phyloP scores from a whole-genome alignment of 257 asterid species.

The Solanum etuberosum region DNA sequence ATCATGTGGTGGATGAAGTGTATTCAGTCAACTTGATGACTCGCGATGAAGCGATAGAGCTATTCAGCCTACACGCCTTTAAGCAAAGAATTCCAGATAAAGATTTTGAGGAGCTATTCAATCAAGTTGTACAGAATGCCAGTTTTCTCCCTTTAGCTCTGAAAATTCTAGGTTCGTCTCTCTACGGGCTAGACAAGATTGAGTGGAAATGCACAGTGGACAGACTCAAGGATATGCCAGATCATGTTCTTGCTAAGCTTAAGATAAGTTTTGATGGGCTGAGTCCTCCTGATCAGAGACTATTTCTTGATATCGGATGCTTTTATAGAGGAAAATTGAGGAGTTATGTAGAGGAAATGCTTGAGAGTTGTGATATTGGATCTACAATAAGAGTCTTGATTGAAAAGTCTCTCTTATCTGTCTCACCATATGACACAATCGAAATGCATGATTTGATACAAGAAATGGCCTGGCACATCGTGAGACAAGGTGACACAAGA shows the following conservation, averaged over 20 bases:
- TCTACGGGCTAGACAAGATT: not conserved
- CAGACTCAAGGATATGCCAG: not conserved
- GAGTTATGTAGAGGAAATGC: not conserved
- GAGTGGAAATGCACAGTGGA: not conserved
- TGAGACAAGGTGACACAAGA: not conserved
- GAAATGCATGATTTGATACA: slow-evolving; percentile 6
- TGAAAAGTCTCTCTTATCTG: not conserved
- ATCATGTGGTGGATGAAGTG: not conserved
- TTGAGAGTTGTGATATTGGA: not conserved
- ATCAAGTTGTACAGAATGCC: not conserved
- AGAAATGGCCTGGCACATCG: slow-evolving; percentile 3
- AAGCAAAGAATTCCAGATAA: not conserved
- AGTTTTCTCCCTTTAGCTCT: slow-evolving; percentile 6
- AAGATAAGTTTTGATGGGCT: slow-evolving; percentile 3
- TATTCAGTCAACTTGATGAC: not conserved
- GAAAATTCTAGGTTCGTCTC: slow-evolving; percentile 3
- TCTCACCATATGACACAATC: not conserved
- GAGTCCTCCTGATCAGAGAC: not conserved
- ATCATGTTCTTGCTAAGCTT: not conserved
- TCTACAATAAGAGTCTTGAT: not conserved
- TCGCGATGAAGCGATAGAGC: not conserved
- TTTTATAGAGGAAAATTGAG: not conserved
- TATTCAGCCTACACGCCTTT: slow-evolving; percentile 4
- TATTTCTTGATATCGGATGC: not conserved
- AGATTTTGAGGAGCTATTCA: not conserved